phyloP scores from a whole-genome alignment of 2,329 filamentous ascomycete genomes.

The Arthrinium puccinioides region DNA sequence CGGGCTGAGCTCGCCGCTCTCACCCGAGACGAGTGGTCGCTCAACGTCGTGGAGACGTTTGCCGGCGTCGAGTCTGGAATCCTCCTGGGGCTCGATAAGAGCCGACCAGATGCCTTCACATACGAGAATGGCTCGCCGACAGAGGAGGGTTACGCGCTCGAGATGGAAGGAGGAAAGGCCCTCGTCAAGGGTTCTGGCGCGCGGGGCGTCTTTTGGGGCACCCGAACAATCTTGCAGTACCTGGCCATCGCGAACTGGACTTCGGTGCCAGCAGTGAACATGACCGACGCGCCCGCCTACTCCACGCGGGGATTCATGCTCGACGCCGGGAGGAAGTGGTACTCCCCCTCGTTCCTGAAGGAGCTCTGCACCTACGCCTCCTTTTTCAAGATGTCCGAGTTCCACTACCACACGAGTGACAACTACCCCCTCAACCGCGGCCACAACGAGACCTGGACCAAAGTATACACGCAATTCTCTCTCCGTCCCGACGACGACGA shows the following conservation, averaged over 20 bases:
- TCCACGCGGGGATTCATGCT: conserved; percentile 36
- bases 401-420: conserved; percentile 42
- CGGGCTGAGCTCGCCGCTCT: conserved; percentile 32
- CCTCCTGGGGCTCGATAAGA: conserved; percentile 28
- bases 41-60: conserved; percentile 27
- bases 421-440: conserved; percentile 40
- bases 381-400: conserved; percentile 41
- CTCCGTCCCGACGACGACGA: conserved; percentile 28
- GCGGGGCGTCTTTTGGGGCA: conserved; percentile 39
- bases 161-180: conserved; percentile 23
- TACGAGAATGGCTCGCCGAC: conserved; percentile 39
- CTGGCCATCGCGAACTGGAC: conserved; percentile 23
- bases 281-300: conserved; percentile 33
- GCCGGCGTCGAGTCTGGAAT: conserved; percentile 30
- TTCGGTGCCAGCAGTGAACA: conserved; percentile 19
- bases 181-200: conserved; percentile 33
- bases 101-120: conserved; percentile 19
- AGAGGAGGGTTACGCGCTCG: conserved; percentile 42
- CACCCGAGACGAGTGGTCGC: conserved; percentile 31
- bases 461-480: conserved; percentile 38
- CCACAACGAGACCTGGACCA: conserved; percentile 34
- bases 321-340: conserved; percentile 36
- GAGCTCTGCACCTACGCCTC: conserved; percentile 35
- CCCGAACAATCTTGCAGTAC: conserved; percentile 35
- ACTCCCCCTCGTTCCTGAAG: conserved; percentile 30